phyloP scores from a whole-genome alignment of 257 asterid species.

The Agastache rugosa region DNA sequence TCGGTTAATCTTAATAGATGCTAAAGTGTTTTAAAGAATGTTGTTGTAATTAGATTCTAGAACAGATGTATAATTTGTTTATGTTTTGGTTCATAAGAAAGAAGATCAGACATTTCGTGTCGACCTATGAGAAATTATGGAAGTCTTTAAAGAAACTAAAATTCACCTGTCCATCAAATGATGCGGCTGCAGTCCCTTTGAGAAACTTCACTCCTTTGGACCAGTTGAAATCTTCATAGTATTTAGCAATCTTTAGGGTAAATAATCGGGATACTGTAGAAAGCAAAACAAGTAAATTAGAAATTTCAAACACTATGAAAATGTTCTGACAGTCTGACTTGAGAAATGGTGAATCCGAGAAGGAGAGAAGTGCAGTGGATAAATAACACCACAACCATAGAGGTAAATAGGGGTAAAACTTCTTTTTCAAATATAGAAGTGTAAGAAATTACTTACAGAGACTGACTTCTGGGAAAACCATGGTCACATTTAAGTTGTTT shows the following conservation, averaged over 20 bases:
- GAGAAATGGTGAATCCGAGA: too few relatives aligned
- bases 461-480: slow-evolving; percentile 93
- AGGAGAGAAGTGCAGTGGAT: too few relatives aligned
- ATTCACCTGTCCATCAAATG: slow-evolving; percentile 82
- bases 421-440: neutral
- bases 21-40: neutral
- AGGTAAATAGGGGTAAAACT: neutral
- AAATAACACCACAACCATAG: too few relatives aligned
- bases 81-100: too few relatives aligned
- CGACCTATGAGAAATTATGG: too few relatives aligned
- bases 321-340: neutral
- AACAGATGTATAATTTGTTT: too few relatives aligned
- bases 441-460: slow-evolving; percentile 54
- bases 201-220: slow-evolving; percentile 87
- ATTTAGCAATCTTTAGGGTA: slow-evolving; percentile 77
- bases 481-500: slow-evolving; percentile 68
- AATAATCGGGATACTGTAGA: slow-evolving; percentile 86
- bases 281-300: slow-evolving; percentile 8
- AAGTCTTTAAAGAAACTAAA: neutral
- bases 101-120: neutral
- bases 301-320: neutral
- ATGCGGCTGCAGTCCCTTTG: slow-evolving; percentile 84
- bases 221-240: slow-evolving; percentile 87
- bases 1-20: neutral
- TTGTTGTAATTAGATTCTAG: too few relatives aligned